These are phyloP conservation scores for Leishmania gerbilli DNA, from an alignment of 208 protist species.

Conservation along the genomic window DNA sequence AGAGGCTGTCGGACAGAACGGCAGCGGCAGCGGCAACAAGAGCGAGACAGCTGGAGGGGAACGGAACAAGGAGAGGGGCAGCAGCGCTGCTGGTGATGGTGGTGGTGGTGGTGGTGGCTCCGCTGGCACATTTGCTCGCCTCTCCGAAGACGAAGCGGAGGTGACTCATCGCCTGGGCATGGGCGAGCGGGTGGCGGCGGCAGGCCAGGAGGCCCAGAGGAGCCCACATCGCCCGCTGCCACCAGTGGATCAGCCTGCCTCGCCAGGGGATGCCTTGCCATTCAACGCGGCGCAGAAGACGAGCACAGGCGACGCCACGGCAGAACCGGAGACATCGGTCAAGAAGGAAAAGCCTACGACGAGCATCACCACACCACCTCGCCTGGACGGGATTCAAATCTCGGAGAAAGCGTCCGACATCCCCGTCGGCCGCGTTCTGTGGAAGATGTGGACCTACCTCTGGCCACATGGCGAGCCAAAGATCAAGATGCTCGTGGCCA, in stretches of 20 bases:
- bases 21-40: not conserved
- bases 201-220: not conserved
- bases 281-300: not conserved
- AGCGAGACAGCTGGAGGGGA: not conserved
- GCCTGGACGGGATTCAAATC: slow-evolving; percentile 44
- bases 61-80: too few species aligned
- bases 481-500: slow-evolving; percentile 70
- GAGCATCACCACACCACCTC: slow-evolving; percentile 10
- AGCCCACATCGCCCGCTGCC: not conserved
- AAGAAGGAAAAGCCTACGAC: not conserved
- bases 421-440: slow-evolving; percentile 71
- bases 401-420: slow-evolving; percentile 57
- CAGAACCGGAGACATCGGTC: not conserved
- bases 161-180: slow-evolving; percentile 15
- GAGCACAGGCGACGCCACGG: not conserved
- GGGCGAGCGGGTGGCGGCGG: slow-evolving; percentile 16
- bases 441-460: slow-evolving; percentile 77
- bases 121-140: slow-evolving; percentile 13
- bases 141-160: slow-evolving; percentile 18
- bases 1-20: not conserved
- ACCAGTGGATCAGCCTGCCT: not conserved
- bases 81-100: not conserved
- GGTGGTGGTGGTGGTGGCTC: not conserved
- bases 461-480: slow-evolving; percentile 76
- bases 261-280: not conserved